Evolutionary conservation across 176 grass and related monocot species (phyloP).

Genomic region (Ananas comosus): DNA sequence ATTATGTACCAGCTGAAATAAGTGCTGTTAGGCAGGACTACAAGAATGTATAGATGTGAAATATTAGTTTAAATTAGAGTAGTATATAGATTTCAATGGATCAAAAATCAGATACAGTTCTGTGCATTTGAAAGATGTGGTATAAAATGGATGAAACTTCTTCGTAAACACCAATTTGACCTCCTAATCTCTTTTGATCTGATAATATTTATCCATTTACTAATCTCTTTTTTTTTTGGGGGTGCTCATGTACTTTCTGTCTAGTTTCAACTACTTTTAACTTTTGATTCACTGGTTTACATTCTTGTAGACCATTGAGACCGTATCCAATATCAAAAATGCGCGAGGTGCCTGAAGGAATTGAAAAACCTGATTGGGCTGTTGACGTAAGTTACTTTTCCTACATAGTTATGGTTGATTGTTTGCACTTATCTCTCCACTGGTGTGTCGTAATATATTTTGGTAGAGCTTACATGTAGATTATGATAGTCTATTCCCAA

Average conservation of each 20-base stretch:
- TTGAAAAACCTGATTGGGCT: conserved; percentile 93
- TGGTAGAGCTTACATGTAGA: not conserved
- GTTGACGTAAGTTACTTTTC: conserved; percentile 57
- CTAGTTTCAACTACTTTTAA: conserved; percentile 3
- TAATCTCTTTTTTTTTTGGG: too few relatives aligned
- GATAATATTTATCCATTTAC: too few relatives aligned
- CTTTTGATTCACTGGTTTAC: conserved; percentile 12
- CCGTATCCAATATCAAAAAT: conserved; percentile 83
- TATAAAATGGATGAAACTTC: not conserved
- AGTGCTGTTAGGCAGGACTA: too few relatives aligned
- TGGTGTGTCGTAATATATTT: not conserved
- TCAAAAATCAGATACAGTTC: too few relatives aligned
- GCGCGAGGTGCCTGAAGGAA: conserved; percentile 51
- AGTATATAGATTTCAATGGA: not conserved
- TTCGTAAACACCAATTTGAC: too few relatives aligned
- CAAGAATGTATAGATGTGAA: not conserved
- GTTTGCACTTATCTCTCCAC: not conserved
- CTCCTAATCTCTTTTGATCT: too few relatives aligned
- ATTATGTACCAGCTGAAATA: too few relatives aligned
- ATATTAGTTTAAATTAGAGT: not conserved
- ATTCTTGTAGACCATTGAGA: conserved; percentile 61
- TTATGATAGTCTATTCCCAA: too few relatives aligned
- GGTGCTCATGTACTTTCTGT: not conserved
- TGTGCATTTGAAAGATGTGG: not conserved
- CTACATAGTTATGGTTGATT: not conserved